Conservation (phyloP, 2,329 filamentous ascomycete species). For the Hirsutella thompsonii region DNA sequence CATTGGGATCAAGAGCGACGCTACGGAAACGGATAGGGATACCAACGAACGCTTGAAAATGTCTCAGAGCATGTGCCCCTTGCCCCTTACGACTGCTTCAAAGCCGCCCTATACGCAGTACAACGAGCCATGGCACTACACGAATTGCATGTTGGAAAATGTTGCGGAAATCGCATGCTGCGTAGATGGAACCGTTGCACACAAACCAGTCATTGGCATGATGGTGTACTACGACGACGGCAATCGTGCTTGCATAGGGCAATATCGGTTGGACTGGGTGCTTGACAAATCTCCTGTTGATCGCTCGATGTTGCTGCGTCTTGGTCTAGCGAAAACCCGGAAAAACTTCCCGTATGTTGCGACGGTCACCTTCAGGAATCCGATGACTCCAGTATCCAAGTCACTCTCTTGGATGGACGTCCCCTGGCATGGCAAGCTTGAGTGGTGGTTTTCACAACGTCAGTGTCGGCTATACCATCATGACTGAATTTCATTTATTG, state of each 20-base stretch:
- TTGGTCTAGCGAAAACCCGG: slow-evolving; percentile 1
- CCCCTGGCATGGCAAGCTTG: slow-evolving; percentile 3
- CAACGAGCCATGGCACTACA: slow-evolving; percentile 3
- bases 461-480: slow-evolving; percentile 1
- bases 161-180: slow-evolving; percentile 2
- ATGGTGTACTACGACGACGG: background rate
- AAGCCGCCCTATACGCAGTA: slow-evolving; percentile 2
- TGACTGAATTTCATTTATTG: background rate
- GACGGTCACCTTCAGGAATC: background rate
- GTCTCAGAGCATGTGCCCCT: background rate
- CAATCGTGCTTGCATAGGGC: slow-evolving; percentile 2
- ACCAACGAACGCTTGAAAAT: background rate
- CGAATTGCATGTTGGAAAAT: slow-evolving; percentile 1
- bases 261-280: slow-evolving; percentile 2
- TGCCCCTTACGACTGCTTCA: background rate
- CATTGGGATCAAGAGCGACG: background rate
- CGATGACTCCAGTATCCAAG: background rate
- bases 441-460: slow-evolving; percentile 4
- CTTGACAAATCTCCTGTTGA: background rate
- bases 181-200: background rate
- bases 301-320: background rate
- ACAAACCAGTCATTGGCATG: slow-evolving; percentile 2
- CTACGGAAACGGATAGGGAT: background rate
- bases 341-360: background rate
- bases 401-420: slow-evolving; percentile 2